Percentiles rank a stretch among this genome's conserved stretches.
These are phyloP conservation scores for Aureobasidium namibiae DNA, from an alignment of 2,329 filamentous ascomycete genomes.

Conservation along the genomic window DNA sequence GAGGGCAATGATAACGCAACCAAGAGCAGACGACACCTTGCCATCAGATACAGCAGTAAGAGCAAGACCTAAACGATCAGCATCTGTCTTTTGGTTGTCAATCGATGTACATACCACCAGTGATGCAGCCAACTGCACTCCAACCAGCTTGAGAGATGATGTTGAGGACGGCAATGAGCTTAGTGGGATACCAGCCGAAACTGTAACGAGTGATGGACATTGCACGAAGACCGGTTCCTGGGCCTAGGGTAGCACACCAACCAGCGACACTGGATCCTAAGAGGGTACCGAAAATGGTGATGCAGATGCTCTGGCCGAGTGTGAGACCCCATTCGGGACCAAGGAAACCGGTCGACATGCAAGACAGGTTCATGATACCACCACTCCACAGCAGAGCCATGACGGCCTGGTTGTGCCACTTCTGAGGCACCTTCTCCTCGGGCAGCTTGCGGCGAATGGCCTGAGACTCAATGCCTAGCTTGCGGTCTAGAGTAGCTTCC, in stretches of 20 bases:
- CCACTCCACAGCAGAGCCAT: slow-evolving; percentile 29
- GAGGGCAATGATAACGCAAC: slow-evolving; percentile 36
- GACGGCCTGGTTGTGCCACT: slow-evolving; percentile 28
- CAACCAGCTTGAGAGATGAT: slow-evolving; percentile 39
- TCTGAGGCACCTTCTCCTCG: slow-evolving; percentile 36
- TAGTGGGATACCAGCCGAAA: slow-evolving; percentile 45
- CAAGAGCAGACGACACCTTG: slow-evolving; percentile 35
- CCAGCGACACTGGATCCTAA: slow-evolving; percentile 25
- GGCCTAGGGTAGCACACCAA: slow-evolving; percentile 27
- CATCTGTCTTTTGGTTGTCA: background rate
- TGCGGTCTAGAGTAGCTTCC: slow-evolving; percentile 37
- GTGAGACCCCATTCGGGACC: slow-evolving; percentile 42
- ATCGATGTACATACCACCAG: slow-evolving; percentile 25
- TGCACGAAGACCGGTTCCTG: slow-evolving; percentile 32
- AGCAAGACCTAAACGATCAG: slow-evolving; percentile 22
- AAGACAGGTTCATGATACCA: slow-evolving; percentile 29
- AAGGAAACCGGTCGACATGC: slow-evolving; percentile 35
- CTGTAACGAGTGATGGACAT: slow-evolving; percentile 39
- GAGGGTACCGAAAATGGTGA: slow-evolving; percentile 25
- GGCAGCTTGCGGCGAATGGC: slow-evolving; percentile 39
- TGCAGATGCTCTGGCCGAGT: slow-evolving; percentile 31
- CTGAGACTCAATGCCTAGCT: slow-evolving; percentile 40
- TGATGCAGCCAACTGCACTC: slow-evolving; percentile 35
- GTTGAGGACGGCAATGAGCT: slow-evolving; percentile 40
- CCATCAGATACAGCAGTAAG: slow-evolving; percentile 35